Base-by-base conservation (phyloP, 371 early-diverging fungal species). In the Chytridium lagenaria region DNA sequence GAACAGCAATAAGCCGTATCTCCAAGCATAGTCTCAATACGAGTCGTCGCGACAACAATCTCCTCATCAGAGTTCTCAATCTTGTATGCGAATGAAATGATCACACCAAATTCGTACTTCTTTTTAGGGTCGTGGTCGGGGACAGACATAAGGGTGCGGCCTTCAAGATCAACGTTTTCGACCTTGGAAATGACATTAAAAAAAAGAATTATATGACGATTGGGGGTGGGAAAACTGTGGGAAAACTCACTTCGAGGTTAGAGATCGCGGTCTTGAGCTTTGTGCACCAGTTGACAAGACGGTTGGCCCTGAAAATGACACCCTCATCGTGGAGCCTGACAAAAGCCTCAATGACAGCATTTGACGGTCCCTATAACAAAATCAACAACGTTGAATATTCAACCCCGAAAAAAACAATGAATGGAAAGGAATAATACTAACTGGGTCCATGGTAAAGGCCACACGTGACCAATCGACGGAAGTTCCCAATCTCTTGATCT, bases 21-120 rank as follows among this genome's bases (percentile, higher is more conserved):
- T 77, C 98, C 99, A 59, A 99, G 86, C 95, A 99, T 99, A 67
- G 99, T 99, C 85, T 99, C 99, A 73, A 98, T 90, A 92, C 99
- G 94, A 1, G 99, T 99, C 26, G 99, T 99, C 30, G 97, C 98
- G 51, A 99, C 97, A 71, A 96, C 84, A 72, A 99, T 86, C 77
- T 90, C 90, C 79, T 97, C 97, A 51, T 89, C 92, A 75, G 95
- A 91, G 74, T 86, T 85, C 80, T 96, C 97, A 26, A 98, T 85
- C 67, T 87, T 87, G 84, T 95, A 98, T 2, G 92, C 95, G 77
- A 99, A 95, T 72, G 94, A 94, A 70, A 96, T 91, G 68, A 95
- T 81, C n/a, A 95, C 95, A 83, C 99, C 99, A 88, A 99, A 99
- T 85, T 96, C 94, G 82, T 98, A 97, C 85, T 95, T 93, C 81